phyloP scores from a whole-genome alignment of 2,329 filamentous ascomycete genomes.

The Gnomoniopsis sp. region DNA sequence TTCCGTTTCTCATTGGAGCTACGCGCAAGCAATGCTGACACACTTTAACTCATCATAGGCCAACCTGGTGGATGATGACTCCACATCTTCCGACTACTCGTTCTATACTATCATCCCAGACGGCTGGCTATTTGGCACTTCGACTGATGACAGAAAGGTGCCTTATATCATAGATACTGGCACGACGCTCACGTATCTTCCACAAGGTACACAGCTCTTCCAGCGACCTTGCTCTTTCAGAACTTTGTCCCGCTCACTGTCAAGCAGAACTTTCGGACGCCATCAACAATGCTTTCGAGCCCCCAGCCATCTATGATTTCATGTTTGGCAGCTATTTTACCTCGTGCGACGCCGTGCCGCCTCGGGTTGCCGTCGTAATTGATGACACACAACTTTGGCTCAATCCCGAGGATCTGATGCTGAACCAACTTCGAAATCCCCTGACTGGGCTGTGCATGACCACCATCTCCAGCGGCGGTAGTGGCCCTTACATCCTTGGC shows the following conservation, averaged over 20 bases:
- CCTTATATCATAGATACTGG: constrained; percentile 52
- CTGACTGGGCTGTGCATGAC: constrained; percentile 46
- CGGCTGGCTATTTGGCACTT: constrained; percentile 42
- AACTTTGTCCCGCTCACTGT: neutral
- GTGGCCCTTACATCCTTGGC: constrained; percentile 47
- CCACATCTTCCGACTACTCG: constrained; percentile 42
- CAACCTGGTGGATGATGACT: constrained; percentile 33
- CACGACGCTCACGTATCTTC: constrained; percentile 49
- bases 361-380: constrained; percentile 43
- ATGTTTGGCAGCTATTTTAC: constrained; percentile 47
- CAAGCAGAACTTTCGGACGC: constrained; percentile 40
- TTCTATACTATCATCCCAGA: constrained; percentile 53
- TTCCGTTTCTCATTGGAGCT: neutral
- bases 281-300: constrained; percentile 45
- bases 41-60: constrained; percentile 31
- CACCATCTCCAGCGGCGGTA: constrained; percentile 40
- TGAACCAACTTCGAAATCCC: constrained; percentile 39
- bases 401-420: constrained; percentile 46
- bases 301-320: constrained; percentile 43
- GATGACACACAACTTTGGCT: constrained; percentile 41
- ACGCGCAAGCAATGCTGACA: neutral
- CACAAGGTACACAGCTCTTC: constrained; percentile 40
- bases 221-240: neutral
- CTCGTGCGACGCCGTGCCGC: constrained; percentile 44
- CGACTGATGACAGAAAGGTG: constrained; percentile 38